Evolutionary conservation across 352 stramenopile genomes (phyloP), one percentile per base, ranked within the genome.

Genomic region (Globisporangium cylindrosporum): DNA sequence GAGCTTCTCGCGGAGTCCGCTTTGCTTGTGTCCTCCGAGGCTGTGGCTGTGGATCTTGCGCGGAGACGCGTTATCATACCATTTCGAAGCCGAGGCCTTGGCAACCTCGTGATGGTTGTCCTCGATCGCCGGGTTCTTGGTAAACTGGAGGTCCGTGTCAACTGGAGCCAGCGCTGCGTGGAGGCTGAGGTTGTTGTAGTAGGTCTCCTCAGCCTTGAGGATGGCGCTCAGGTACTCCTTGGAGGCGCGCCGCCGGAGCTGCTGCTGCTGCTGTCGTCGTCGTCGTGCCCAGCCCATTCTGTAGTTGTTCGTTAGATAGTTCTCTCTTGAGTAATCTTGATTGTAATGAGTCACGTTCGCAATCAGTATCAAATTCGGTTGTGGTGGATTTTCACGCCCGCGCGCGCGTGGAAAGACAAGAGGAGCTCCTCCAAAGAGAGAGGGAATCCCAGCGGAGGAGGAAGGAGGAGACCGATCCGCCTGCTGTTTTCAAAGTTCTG

Each of bases 1-100:
- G 51, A 71, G 62, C 41, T 82, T 77, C 41, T 78, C 73, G 3
- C 66, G 82, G 29, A 67, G 62, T 29, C 67, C 64, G n/a, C 56
- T 10, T 24, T 22, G 20, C 27, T 10, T 48, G 22, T 14, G 36
- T 9, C 56, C 43, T 9, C 56, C 43, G 7, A 22, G 43, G 43
- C 5, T 51, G 43, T 51, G 43, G 18, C 18, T n/a, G 43, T 51
- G 43, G 43, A 20, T 51, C 43, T 69, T 69, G n/a, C 4, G 64
- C 29, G 55, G 64, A 32, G 64, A 64, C 25, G 57, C 22, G 4
- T 43, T 24, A 3, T 51, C 4, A 57, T 38, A 38, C 64, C 64
- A 69, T 27, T 46, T 69, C 5, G 63, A 51, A 12, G 20, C 6
- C 10, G 63, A 53, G 29, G 32, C n/a, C 56, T 48, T 46, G 29